Base-by-base conservation (phyloP, 139 green algal species). In the Yamagishiella unicocca region DNA sequence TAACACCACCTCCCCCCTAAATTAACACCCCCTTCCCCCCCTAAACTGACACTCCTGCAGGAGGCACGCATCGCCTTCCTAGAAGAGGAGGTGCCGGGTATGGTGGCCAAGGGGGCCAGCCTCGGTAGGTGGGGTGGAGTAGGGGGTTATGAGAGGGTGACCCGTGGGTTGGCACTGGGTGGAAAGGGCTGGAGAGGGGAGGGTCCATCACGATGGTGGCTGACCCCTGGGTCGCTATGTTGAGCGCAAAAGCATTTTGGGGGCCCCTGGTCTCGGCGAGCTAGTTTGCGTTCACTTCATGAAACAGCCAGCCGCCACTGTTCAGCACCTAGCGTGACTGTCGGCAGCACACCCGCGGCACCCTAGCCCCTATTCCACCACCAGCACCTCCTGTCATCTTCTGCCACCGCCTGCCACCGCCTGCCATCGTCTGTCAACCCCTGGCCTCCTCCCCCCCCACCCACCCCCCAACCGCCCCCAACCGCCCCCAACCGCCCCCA, bases 21-120 rank as follows among this genome's bases (percentile, higher is more conserved):
- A 17, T 6, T 9, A 67, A 33, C 31, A 72, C 31, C 64, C 64
- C 1, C 35, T 46, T n/a, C 66, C 8, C 12, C 12, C 67, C n/a
- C n/a, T n/a, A n/a, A n/a, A n/a, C n/a, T 12, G 31, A 46, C 67
- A 35, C 74, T 4, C 33, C 74, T 10, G 0, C 54, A 84, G 77
- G 89, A 92, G 85, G 89, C 82, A 8, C 74, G 89, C 17, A 89
- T 90, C 58, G 89, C 89, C 2, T 92, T 92, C 70, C 75, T 92
- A 55, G 89, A 92, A 58, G 89, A 92, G 89, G 90, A 95, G 76
- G 61, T 93, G 42, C 90, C 92, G 27, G 92, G 86, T 2, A 83
- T 95, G 75, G 90, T 93, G 62, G 90, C 89, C 5, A 84, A 87
- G 66, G 87, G 87, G 4, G 70, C 72, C 25, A 85, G 42, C 17